phyloP scores from a whole-genome alignment of 2,329 filamentous ascomycete genomes.

The Fusarium illudens region DNA sequence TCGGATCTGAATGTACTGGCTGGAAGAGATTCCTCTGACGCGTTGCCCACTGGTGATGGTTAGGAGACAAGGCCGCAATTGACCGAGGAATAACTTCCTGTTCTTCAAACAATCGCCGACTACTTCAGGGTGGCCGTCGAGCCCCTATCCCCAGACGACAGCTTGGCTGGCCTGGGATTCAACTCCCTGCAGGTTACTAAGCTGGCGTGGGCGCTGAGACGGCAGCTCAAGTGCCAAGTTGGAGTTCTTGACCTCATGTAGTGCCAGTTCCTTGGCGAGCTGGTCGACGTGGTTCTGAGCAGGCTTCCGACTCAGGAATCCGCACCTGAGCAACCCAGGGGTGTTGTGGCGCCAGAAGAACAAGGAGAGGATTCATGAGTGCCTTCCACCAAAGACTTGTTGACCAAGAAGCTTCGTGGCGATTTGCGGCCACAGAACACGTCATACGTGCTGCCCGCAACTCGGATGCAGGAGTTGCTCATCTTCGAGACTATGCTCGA shows the following conservation, averaged over 20 bases:
- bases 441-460: not conserved
- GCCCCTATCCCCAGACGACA: constrained; percentile 5
- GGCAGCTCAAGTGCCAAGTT: constrained; percentile 10
- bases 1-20: constrained; percentile 5
- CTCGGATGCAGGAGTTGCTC: constrained; percentile 19
- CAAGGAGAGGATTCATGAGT: constrained; percentile 1
- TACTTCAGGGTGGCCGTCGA: constrained; percentile 12
- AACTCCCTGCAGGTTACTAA: constrained; percentile 26
- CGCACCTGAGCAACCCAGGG: not conserved
- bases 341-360: not conserved
- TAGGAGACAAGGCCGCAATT: not conserved
- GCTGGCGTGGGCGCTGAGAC: constrained; percentile 11
- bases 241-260: constrained; percentile 22
- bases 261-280: constrained; percentile 4
- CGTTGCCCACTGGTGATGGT: not conserved
- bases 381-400: not conserved
- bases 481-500: constrained; percentile 25
- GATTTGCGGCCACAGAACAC: constrained; percentile 7
- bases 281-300: constrained; percentile 4
- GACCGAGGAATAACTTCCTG: not conserved
- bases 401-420: not conserved
- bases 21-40: not conserved
- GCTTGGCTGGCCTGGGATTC: constrained; percentile 19
- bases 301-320: not conserved
- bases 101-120: constrained; percentile 1